phyloP scores from a whole-genome alignment of 352 stramenopile genomes.

The Phytophthora niederhauseri region DNA sequence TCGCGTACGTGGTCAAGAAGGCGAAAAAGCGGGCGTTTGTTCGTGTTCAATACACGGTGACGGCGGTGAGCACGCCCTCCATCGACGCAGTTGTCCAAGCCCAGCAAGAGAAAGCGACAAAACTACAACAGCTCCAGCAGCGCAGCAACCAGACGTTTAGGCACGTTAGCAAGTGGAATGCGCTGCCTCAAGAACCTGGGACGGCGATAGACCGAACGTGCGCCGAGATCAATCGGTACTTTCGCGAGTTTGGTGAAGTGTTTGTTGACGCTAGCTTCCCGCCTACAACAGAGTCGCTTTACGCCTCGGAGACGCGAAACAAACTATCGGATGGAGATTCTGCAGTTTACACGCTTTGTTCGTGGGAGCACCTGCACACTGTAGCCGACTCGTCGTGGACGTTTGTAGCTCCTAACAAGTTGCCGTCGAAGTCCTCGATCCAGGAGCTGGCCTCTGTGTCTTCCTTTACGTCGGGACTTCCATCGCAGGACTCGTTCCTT shows the following conservation, averaged over 20 bases:
- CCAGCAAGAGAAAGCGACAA: constrained; percentile 4
- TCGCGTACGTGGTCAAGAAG: constrained; percentile 40
- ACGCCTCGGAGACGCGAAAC: not conserved
- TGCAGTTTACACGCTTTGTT: constrained; percentile 28
- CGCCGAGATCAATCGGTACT: constrained; percentile 51
- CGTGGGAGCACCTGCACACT: constrained; percentile 39
- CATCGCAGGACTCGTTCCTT: constrained; percentile 40
- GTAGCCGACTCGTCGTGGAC: constrained; percentile 34
- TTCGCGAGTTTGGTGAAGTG: constrained; percentile 18
- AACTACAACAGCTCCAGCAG: constrained; percentile 13
- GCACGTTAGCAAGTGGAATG: constrained; percentile 26
- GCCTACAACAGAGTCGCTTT: constrained; percentile 17
- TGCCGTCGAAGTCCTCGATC: not conserved
- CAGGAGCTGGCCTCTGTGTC: not conserved
- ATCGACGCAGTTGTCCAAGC: constrained; percentile 15
- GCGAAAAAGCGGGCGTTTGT: constrained; percentile 45
- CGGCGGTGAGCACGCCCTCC: constrained; percentile 14
- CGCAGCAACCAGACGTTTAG: constrained; percentile 20
- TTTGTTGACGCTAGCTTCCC: constrained; percentile 57
- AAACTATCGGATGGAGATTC: constrained; percentile 23
- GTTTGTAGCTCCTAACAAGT: constrained; percentile 20
- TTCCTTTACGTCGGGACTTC: constrained; percentile 33
- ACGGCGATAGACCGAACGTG: constrained; percentile 18
- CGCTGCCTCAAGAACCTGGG: constrained; percentile 8
- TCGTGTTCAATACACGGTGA: constrained; percentile 44